Conservation (phyloP, 192 early-diverging fungal genomes). For the Podila verticillata region DNA sequence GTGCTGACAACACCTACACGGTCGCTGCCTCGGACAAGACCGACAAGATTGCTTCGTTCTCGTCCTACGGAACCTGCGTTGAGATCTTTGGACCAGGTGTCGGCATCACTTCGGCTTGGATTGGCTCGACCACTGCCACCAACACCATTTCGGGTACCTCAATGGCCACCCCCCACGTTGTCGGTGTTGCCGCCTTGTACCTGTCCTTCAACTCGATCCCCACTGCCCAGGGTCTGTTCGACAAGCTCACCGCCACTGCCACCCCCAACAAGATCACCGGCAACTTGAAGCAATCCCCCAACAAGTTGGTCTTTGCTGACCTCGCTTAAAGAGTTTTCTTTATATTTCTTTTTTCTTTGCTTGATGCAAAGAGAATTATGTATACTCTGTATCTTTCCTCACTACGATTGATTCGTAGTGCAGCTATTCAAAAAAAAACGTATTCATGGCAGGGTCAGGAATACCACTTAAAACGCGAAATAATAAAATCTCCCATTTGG, state of each 20-base stretch:
- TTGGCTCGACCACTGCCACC: constrained; percentile 11
- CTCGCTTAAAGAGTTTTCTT: neutral
- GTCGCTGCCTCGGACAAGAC: constrained; percentile 47
- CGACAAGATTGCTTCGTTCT: constrained; percentile 55
- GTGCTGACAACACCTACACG: constrained; percentile 36
- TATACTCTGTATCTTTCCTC: no score
- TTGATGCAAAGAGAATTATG: no score
- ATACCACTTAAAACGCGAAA: no score
- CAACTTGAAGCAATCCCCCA: constrained; percentile 2
- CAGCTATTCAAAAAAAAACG: no score
- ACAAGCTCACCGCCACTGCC: neutral
- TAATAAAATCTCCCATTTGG: no score
- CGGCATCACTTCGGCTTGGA: constrained; percentile 54
- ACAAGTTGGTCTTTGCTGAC: neutral
- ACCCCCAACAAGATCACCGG: constrained; percentile 7
- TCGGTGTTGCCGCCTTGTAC: constrained; percentile 56
- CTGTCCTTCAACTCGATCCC: constrained; percentile 33
- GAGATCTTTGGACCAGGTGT: constrained; percentile 66
- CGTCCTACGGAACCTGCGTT: constrained; percentile 64
- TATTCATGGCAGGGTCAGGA: no score
- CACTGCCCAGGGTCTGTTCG: neutral
- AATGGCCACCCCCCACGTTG: constrained; percentile 64
- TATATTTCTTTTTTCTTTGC: no score
- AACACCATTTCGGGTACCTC: constrained; percentile 66
- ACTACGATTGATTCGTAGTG: no score